phyloP scores from a whole-genome alignment of 129 eudicot species.

The Flaveria sonorensis region DNA sequence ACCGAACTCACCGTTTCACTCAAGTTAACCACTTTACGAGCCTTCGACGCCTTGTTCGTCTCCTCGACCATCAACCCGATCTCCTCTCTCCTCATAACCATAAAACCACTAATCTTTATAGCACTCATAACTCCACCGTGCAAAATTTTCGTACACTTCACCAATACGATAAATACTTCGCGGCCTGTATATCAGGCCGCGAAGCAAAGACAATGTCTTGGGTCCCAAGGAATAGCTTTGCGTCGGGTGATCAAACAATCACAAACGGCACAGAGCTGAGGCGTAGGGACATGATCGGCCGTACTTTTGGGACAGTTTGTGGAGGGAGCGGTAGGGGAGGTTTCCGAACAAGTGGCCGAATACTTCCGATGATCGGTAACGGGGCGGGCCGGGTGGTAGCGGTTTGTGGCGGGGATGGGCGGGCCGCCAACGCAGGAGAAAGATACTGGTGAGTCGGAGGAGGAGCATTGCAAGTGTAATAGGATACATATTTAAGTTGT shows the following conservation, averaged over 20 bases:
- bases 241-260: neutral
- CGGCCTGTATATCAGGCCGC: neutral
- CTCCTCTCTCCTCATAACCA: slow-evolving; percentile 1
- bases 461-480: neutral
- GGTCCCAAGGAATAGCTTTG: neutral
- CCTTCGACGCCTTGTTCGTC: neutral
- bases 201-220: neutral
- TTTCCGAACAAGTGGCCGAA: neutral
- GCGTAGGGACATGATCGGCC: neutral
- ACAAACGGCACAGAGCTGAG: neutral
- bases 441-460: neutral
- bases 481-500: neutral
- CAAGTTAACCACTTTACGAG: slow-evolving; percentile 2
- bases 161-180: slow-evolving; percentile 2
- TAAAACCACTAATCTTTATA: neutral
- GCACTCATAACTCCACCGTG: neutral
- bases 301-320: slow-evolving; percentile 12
- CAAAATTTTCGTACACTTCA: slow-evolving; percentile 3
- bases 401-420: neutral
- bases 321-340: slow-evolving; percentile 11
- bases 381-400: slow-evolving; percentile 9
- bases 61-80: neutral
- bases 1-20: neutral
- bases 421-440: neutral
- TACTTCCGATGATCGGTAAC: slow-evolving; percentile 5